Conservation (phyloP, 1,284 basidiomycete genomes). For the Clitocybe nebularis region DNA sequence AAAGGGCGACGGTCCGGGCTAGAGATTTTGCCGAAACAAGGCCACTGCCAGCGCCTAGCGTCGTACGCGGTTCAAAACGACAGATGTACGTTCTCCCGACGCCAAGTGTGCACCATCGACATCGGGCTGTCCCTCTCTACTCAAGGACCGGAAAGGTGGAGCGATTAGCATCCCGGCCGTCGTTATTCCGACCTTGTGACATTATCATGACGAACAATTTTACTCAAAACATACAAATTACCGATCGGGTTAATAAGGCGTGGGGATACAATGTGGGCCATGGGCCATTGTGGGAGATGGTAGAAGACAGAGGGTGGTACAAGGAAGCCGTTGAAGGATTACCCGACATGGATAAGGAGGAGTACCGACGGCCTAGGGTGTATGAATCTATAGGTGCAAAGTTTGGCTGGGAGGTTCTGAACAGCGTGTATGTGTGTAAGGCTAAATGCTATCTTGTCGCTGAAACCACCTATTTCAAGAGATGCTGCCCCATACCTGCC, state of each 20-base stretch:
- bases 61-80: constrained; percentile 32
- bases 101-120: constrained; percentile 62
- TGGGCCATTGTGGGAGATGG: constrained; percentile 69
- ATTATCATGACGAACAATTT: constrained; percentile 43
- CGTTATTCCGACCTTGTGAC: constrained; percentile 36
- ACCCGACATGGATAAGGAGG: constrained; percentile 36
- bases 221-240: constrained; percentile 36
- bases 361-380: constrained; percentile 53
- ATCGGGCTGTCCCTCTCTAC: constrained; percentile 59
- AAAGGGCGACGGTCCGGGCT: constrained; percentile 18
- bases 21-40: no score
- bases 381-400: constrained; percentile 41
- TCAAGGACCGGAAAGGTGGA: constrained; percentile 47
- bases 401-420: constrained; percentile 42
- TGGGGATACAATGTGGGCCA: constrained; percentile 69
- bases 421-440: constrained; percentile 41
- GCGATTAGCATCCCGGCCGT: constrained; percentile 46
- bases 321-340: constrained; percentile 49
- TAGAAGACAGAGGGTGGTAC: constrained; percentile 73
- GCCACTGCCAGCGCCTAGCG: constrained; percentile 18
- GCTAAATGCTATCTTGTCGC: constrained; percentile 11
- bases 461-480: constrained; percentile 29
- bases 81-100: constrained; percentile 53
- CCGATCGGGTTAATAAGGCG: constrained; percentile 51
- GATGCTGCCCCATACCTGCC: constrained; percentile 58